These are phyloP conservation scores for Coccomyxa sp. DNA, from an alignment of 139 green algal species.

Conservation along the genomic window DNA sequence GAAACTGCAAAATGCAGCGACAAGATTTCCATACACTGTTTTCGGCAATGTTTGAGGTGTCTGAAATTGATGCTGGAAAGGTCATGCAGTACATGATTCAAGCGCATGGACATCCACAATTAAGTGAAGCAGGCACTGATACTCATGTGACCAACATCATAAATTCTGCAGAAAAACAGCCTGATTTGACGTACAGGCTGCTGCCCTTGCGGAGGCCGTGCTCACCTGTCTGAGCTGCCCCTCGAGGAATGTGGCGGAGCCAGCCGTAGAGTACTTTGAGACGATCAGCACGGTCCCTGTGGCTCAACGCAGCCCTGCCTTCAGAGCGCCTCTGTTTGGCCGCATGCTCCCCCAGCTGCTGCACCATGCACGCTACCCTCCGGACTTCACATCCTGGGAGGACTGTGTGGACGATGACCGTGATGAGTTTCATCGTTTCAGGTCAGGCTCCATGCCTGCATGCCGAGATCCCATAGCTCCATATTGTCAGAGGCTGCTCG, in stretches of 20 bases:
- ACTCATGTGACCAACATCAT: neutral
- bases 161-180: neutral
- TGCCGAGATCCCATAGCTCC: no score
- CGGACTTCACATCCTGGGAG: conserved; percentile 11
- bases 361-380: conserved; percentile 7
- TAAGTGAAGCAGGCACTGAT: neutral
- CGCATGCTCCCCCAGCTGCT: conserved; percentile 9
- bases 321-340: conserved; percentile 5
- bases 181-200: conserved; percentile 1
- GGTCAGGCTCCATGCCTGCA: neutral
- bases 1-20: no score
- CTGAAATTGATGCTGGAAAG: no score
- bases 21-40: no score
- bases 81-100: neutral
- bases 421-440: conserved; percentile 15
- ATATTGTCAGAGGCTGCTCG: no score
- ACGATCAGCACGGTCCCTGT: neutral
- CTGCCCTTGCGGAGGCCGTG: neutral
- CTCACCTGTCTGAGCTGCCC: neutral
- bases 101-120: neutral
- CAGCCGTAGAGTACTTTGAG: conserved; percentile 11
- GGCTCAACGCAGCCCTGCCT: neutral
- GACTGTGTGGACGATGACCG: conserved; percentile 16
- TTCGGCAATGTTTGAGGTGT: no score
- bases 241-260: neutral